Base-by-base conservation (phyloP, 768 basidiomycete species). In the Antrodiella citrinella region DNA sequence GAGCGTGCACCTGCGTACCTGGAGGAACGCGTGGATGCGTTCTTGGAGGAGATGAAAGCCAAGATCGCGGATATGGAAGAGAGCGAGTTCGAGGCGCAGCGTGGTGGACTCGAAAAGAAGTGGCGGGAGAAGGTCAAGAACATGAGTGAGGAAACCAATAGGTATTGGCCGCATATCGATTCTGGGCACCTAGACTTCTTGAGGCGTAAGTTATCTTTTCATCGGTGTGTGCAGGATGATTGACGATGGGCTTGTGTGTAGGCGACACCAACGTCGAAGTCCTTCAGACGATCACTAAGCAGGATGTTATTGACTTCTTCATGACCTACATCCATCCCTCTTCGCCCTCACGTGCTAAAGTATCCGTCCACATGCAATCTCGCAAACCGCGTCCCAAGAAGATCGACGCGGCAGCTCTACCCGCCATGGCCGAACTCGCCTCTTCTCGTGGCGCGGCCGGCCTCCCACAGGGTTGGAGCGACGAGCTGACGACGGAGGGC, bases 41-140 rank as follows among this genome's bases (percentile, higher is more conserved):
- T 97, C 73, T 70, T 98, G 52, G 76, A 80, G 43, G 71, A 72
- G 48, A 87, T 93, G 83, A 80, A 80, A 59, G 66, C 63, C 24
- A 76, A 72, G 47, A 69, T 99, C 12, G 77, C 77, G 59, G 73
- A 72, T 4, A 89, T 97, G 86, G 64, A 65, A 4, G 71, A 76
- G 4, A 82, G 74, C 22, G 83, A 87, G 57, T 93, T 97, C 60
- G 68, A 73, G 19, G 82, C 86, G 58, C 91, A 97, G 62, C 86
- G 84, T 66, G 69, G 65, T 39, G 80, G 88, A 19, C 65, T 98
- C 53, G 80, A 86, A 63, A 81, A 81, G 62, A 85, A 83, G 59
- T 89, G 88, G 82, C 69, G 80, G 51, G 93, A 98, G 62, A 84
- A 80, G 26, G 73, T 83, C 59, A 97, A 98, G 76, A 97, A 96